Conservation (phyloP, 352 stramenopile genomes). For the Globisporangium acanthophoron region DNA sequence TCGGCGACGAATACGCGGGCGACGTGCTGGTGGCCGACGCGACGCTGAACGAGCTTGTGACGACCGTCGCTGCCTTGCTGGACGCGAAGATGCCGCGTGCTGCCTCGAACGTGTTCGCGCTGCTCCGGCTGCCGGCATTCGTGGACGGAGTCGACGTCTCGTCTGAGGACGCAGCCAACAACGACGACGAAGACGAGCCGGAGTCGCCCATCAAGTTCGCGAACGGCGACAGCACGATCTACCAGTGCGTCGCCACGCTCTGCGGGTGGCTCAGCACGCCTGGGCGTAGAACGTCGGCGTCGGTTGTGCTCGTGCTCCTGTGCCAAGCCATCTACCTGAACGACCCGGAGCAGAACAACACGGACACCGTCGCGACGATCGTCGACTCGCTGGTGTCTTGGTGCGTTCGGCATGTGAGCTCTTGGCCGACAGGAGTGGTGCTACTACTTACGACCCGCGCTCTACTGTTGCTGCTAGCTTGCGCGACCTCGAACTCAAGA, state of each 20-base stretch:
- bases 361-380: slow-evolving; percentile 13
- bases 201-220: slow-evolving; percentile 19
- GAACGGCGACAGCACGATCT: slow-evolving; percentile 21
- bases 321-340: slow-evolving; percentile 27
- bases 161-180: slow-evolving; percentile 2
- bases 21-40: slow-evolving; percentile 25
- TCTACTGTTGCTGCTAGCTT: slow-evolving; percentile 21
- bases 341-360: slow-evolving; percentile 11
- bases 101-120: slow-evolving; percentile 32
- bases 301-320: slow-evolving; percentile 29
- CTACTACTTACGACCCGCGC: background rate
- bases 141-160: slow-evolving; percentile 36
- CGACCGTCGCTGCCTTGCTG: slow-evolving; percentile 51
- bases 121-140: slow-evolving; percentile 55
- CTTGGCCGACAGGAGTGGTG: background rate
- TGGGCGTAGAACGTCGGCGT: slow-evolving; percentile 25
- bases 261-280: slow-evolving; percentile 32
- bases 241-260: slow-evolving; percentile 33
- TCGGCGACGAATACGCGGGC: slow-evolving; percentile 8
- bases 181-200: slow-evolving; percentile 14
- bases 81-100: slow-evolving; percentile 40
- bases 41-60: slow-evolving; percentile 45
- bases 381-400: slow-evolving; percentile 15
- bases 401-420: slow-evolving; percentile 11
- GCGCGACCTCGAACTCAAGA: slow-evolving; percentile 21